Evolutionary conservation across 192 early-diverging fungal genomes (phyloP).

Genomic region (Backusella tuberculispora): DNA sequence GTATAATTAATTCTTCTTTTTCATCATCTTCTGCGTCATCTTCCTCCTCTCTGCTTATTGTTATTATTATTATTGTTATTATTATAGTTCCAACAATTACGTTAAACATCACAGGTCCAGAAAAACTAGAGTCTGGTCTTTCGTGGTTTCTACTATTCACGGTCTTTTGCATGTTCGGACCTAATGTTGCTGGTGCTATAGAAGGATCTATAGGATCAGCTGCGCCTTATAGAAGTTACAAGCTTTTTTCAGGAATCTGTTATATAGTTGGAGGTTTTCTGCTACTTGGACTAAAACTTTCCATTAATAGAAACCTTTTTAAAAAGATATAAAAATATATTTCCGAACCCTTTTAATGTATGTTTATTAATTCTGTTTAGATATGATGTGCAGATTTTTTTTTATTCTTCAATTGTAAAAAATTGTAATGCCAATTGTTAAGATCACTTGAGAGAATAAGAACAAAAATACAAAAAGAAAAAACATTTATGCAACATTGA

Average conservation of each 20-base stretch:
- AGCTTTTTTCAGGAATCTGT: conserved; percentile 17
- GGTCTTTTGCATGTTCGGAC: conserved; percentile 19
- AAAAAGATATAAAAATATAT: conserved; percentile 4
- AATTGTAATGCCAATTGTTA: background rate
- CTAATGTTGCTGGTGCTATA: conserved; percentile 23
- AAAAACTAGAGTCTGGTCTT: conserved; percentile 22
- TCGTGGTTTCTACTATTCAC: conserved; percentile 22
- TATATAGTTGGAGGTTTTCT: conserved; percentile 13
- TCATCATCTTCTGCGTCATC: background rate
- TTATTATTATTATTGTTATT: background rate
- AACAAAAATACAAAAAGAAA: too few species aligned
- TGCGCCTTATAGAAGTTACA: conserved; percentile 21
- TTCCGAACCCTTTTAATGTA: background rate
- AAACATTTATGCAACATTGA: too few species aligned
- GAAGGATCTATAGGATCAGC: background rate
- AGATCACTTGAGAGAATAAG: background rate
- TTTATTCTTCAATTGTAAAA: background rate
- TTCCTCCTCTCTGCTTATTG: too few species aligned
- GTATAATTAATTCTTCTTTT: background rate
- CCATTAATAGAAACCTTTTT: conserved; percentile 2
- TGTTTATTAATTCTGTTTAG: conserved; percentile 10
- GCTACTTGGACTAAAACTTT: conserved; percentile 14
- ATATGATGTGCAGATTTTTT: background rate
- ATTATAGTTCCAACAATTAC: conserved; percentile 23
- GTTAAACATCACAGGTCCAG: conserved; percentile 7